Percentiles rank a stretch among this genome's conserved stretches.
Conservation (phyloP, 345 rosid genomes). For the Raphanus raphanistrum region DNA sequence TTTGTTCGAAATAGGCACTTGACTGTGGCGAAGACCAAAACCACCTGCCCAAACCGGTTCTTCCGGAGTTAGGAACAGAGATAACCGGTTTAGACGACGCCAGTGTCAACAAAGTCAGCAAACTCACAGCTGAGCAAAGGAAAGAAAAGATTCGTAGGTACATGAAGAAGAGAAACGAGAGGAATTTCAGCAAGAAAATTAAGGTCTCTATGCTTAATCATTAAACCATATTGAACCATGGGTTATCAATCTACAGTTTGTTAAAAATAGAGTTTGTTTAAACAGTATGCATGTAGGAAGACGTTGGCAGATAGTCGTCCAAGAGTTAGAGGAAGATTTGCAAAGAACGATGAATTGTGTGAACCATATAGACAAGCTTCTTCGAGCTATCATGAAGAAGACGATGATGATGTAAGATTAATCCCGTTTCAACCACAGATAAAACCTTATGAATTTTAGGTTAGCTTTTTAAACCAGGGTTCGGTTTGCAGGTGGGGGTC, state of each 20-base stretch:
- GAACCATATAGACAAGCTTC: constrained; percentile 53
- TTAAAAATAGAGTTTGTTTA: neutral
- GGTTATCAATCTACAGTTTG: neutral
- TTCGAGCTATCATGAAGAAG: constrained; percentile 69
- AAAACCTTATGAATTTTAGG: neutral
- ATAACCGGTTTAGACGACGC: constrained; percentile 76
- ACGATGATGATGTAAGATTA: constrained; percentile 53
- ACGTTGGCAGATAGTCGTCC: constrained; percentile 94
- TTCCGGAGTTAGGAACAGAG: constrained; percentile 33
- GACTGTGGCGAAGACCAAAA: constrained; percentile 30
- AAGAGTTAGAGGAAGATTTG: constrained; percentile 92
- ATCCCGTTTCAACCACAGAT: neutral
- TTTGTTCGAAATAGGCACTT: neutral
- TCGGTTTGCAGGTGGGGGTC: constrained; percentile 50
- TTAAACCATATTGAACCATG: constrained; percentile 11
- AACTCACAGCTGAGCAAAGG: constrained; percentile 77
- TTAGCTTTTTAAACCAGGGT: neutral
- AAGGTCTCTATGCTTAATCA: constrained; percentile 51
- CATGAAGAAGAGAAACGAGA: constrained; percentile 91
- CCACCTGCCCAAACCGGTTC: constrained; percentile 34
- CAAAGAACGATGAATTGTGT: constrained; percentile 80
- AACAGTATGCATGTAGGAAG: constrained; percentile 94
- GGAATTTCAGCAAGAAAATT: constrained; percentile 97
- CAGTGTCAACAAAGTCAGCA: constrained; percentile 62
- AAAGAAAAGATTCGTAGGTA: constrained; percentile 92